Conservation (phyloP, 257 asterid genomes). For the Solanum tarijense region DNA sequence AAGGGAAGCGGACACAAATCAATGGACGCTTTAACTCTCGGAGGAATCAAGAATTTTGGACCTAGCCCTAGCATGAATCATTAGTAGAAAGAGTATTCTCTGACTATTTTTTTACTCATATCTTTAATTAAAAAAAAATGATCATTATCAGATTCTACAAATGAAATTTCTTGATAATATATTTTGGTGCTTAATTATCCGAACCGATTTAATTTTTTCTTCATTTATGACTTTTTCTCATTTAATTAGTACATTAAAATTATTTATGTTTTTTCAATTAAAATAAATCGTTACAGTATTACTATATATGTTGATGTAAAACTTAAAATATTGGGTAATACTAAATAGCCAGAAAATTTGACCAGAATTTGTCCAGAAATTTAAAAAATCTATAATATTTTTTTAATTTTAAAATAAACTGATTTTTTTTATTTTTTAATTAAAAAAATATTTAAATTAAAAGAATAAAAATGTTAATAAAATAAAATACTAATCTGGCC, state of each 20-base stretch:
- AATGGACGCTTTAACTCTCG: not conserved
- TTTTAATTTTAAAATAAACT: too few relatives aligned
- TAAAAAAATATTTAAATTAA: too few relatives aligned
- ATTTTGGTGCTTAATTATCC: not conserved
- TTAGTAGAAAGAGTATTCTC: not conserved
- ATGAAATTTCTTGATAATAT: not conserved
- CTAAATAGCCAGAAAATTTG: too few relatives aligned
- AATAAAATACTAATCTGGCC: too few relatives aligned
- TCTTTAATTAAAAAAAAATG: not conserved
- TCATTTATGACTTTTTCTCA: not conserved
- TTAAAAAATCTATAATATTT: too few relatives aligned
- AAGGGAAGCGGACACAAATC: constrained; percentile 7
- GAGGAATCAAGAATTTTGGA: constrained; percentile 13
- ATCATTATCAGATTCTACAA: not conserved
- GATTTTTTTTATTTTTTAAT: too few relatives aligned
- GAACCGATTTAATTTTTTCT: too few relatives aligned
- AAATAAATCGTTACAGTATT: too few relatives aligned
- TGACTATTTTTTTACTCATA: not conserved
- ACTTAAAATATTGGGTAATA: too few relatives aligned
- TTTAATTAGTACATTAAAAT: not conserved
- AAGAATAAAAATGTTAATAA: too few relatives aligned
- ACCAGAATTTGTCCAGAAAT: too few relatives aligned
- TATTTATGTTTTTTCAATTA: not conserved
- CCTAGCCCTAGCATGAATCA: not conserved
- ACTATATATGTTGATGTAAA: too few relatives aligned